Evolutionary conservation across 2,329 filamentous ascomycete genomes (phyloP).

Genomic region (Paecilomyces fulvus): DNA sequence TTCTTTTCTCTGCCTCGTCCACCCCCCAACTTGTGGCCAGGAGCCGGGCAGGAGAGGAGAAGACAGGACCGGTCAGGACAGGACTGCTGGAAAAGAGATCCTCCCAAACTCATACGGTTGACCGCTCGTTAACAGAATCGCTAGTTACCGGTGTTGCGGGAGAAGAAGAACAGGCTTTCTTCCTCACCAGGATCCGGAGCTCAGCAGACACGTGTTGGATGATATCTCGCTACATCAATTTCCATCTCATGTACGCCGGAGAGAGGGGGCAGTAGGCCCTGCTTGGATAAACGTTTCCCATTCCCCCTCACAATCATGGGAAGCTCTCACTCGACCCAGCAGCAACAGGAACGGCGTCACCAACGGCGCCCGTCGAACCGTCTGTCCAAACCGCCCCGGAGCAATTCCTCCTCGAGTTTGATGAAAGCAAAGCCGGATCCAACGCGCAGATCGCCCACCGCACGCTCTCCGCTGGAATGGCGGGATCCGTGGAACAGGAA

Average conservation of each 20-base stretch:
- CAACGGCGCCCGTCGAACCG: conserved; percentile 27
- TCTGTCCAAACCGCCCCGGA: conserved; percentile 29
- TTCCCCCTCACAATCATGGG: conserved; percentile 21
- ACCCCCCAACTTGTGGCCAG: neutral
- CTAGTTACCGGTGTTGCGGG: too few species aligned
- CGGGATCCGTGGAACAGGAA: conserved; percentile 28
- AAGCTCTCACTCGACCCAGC: conserved; percentile 25
- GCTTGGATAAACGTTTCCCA: neutral
- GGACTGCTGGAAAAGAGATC: neutral
- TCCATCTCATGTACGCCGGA: neutral
- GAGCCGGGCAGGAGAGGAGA: neutral
- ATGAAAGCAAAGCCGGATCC: conserved; percentile 7
- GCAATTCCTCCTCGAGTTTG: conserved; percentile 10
- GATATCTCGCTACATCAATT: neutral
- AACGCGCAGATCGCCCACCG: conserved; percentile 3
- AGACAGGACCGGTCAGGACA: neutral
- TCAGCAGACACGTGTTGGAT: neutral
- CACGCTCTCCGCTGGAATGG: conserved; percentile 15
- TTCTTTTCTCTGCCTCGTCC: neutral
- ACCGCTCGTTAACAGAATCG: neutral
- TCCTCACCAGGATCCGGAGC: neutral
- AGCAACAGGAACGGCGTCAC: conserved; percentile 23
- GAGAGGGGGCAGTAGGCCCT: neutral
- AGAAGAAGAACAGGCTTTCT: neutral
- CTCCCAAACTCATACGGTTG: neutral